Conservation (phyloP, 179 eudicot genomes). For the Vitellaria paradoxa region DNA sequence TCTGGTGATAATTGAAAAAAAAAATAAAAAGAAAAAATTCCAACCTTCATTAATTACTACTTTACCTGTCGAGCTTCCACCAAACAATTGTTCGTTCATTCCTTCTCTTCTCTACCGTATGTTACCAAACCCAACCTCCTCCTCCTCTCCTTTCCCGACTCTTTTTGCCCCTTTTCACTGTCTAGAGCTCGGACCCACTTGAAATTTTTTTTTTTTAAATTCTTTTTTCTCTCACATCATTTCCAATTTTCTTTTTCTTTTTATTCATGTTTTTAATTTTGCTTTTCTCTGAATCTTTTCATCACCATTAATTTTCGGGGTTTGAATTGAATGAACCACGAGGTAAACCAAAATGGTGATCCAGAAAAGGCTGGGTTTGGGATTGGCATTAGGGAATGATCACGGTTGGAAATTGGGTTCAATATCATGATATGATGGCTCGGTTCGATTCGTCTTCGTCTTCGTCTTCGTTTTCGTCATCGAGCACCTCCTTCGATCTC, state of each 20-base stretch:
- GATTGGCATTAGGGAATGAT: not conserved
- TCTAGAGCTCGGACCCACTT: not conserved
- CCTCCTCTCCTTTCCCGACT: not conserved
- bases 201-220: not conserved
- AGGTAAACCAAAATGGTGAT: not conserved
- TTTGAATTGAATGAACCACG: too few relatives aligned
- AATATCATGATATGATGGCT: constrained; percentile 11
- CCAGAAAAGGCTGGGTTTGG: not conserved
- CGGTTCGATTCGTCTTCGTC: not conserved
- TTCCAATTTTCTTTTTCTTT: not conserved
- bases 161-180: not conserved
- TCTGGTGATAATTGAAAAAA: too few relatives aligned
- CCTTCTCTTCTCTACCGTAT: not conserved
- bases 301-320: too few relatives aligned
- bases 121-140: not conserved
- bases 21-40: too few relatives aligned
- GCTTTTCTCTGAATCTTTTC: not conserved
- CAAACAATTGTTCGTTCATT: constrained; percentile 20
- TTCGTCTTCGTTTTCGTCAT: constrained; percentile 3
- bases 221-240: not conserved
- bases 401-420: not conserved
- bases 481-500: constrained; percentile 18
- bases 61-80: too few relatives aligned
- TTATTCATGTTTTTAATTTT: not conserved
- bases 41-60: too few relatives aligned